Base-by-base conservation (phyloP, 441 rosid species). In the Viola pubescens region DNA sequence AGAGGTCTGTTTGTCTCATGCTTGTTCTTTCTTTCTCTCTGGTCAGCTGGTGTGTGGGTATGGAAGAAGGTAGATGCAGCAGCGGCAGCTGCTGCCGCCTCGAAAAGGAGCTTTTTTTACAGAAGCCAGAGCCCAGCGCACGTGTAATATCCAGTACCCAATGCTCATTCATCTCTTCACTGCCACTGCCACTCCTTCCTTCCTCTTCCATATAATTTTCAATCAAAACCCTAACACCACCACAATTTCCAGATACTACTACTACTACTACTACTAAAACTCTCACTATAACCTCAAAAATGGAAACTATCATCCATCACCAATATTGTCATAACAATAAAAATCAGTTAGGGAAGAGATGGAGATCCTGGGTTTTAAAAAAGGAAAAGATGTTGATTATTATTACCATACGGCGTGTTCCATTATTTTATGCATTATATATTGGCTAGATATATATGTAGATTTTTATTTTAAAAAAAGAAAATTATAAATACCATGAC, bases 101-200 rank as follows among this genome's bases (percentile, higher is more conserved):
- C 73, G 82, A 65, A 73, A 82, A 82, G 49, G 76, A 75, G 65
- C 68, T 66, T 62, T 64, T 64, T 59, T 61, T 75, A 72, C 79
- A 59, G 78, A 26, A 26, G 34, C 34, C 34, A 26, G 34, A 26
- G 34, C 34, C 34, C 68, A 75, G 67, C 53, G 76, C 87, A 77
- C 81, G 73, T 82, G 82, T 70, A 62, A 72, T 26, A 26, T 73
- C 59, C 81, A 75, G 64, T 51, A 65, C 65, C 72, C 82, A 61
- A 70, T 69, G 66, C 62, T 73, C 68, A 52, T 64, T 73, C 68
- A 52, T 68, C 61, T 58, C 66, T 57, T 60, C 66, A 44, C 34
- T 43, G 48, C 34, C 34, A 26, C 34, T 26, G 34, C 34, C 34
- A 26, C 34, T 26, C 34, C 34, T 26, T 26, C 34, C 34, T 26